These are phyloP conservation scores for Naumovozyma dairenensis DNA, from an alignment of 805 yeast species.

Conservation along the genomic window DNA sequence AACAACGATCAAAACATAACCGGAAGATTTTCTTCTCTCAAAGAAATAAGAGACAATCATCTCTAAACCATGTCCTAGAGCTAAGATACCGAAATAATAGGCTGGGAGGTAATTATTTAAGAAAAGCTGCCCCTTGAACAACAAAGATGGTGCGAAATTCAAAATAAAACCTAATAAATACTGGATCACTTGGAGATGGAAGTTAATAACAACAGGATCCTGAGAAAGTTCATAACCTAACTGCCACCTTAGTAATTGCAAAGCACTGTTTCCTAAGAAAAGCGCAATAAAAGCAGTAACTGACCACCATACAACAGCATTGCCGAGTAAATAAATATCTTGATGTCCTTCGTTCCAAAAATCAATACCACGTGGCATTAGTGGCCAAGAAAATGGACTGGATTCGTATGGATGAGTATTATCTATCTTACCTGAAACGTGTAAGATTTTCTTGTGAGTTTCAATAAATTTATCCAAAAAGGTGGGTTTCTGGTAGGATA, in stretches of 20 bases:
- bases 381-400: constrained; percentile 65
- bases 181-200: constrained; percentile 50
- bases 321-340: constrained; percentile 66
- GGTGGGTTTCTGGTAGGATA: constrained; percentile 43
- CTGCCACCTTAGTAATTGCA: constrained; percentile 54
- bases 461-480: constrained; percentile 55
- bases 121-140: constrained; percentile 88
- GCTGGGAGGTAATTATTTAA: constrained; percentile 91
- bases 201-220: constrained; percentile 48
- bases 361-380: constrained; percentile 65
- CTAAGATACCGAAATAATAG: constrained; percentile 74
- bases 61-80: constrained; percentile 57
- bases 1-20: constrained; percentile 36
- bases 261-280: constrained; percentile 37
- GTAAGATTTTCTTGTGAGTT: constrained; percentile 66
- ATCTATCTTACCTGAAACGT: constrained; percentile 55
- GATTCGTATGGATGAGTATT: constrained; percentile 64
- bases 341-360: constrained; percentile 50
- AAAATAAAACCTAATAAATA: constrained; percentile 64
- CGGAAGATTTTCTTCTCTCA: constrained; percentile 34
- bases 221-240: constrained; percentile 40
- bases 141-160: constrained; percentile 64
- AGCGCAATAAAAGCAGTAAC: constrained; percentile 42
- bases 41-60: constrained; percentile 36
- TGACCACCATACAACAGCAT: constrained; percentile 72